A percentile compares a stretch with the other conserved stretches of the same genome.
Conservation (phyloP, 306 rosid species). For the Cucurbita pepo region DNA sequence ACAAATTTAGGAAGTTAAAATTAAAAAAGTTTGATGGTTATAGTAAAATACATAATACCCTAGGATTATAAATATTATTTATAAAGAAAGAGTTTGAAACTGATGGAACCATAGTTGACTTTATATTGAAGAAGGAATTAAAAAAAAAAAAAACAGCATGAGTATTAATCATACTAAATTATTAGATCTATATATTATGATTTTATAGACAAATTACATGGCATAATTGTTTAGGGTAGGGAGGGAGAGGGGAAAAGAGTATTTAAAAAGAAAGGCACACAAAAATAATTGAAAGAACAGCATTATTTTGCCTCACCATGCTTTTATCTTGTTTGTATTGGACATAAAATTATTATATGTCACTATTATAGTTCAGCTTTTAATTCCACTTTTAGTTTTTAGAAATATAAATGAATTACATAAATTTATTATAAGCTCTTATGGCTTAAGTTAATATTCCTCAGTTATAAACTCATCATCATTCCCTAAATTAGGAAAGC, state of each 20-base stretch:
- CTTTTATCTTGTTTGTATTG: not conserved
- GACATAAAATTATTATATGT: not conserved
- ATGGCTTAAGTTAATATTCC: no score
- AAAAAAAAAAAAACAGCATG: not conserved
- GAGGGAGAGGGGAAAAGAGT: not conserved
- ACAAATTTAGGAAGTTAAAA: no score
- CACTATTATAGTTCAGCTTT: no score
- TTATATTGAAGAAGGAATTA: not conserved
- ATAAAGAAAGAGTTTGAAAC: not conserved
- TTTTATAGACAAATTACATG: not conserved
- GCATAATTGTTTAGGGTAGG: not conserved
- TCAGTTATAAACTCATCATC: no score
- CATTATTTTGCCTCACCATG: slow-evolving; percentile 4
- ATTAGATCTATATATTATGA: not conserved
- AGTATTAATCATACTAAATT: not conserved
- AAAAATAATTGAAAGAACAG: not conserved
- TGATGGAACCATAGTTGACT: not conserved
- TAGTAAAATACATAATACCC: no score
- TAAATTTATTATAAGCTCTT: no score
- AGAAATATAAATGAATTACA: no score
- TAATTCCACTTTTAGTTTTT: no score
- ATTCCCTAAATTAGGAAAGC: no score
- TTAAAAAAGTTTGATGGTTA: no score
- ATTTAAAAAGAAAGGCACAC: not conserved
- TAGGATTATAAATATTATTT: not conserved